Evolutionary conservation across 768 basidiomycete species (phyloP).

Genomic region (Saitozyma sp.): DNA sequence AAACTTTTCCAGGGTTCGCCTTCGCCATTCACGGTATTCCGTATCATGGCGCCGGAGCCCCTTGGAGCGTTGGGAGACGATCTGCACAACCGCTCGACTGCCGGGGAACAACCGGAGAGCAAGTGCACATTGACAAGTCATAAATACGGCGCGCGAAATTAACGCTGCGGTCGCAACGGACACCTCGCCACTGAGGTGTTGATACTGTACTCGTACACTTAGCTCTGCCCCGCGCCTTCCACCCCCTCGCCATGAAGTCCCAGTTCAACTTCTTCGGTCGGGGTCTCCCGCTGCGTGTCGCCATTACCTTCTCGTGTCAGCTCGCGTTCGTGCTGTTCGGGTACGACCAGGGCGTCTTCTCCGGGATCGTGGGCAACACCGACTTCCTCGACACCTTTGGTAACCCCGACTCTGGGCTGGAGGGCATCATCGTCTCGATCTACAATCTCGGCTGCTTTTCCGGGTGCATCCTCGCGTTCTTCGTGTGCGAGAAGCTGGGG

Average conservation of each 20-base stretch:
- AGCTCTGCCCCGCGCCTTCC: too few relatives aligned
- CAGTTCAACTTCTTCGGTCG: conserved; percentile 2
- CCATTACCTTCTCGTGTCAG: conserved; percentile 1
- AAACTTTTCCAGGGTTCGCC: too few relatives aligned
- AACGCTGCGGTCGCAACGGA: too few relatives aligned
- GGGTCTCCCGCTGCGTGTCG: background rate
- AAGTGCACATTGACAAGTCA: too few relatives aligned
- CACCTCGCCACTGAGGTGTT: too few relatives aligned
- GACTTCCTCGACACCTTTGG: conserved; percentile 5
- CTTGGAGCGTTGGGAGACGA: too few relatives aligned
- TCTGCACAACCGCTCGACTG: too few relatives aligned
- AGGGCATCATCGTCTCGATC: conserved; percentile 2
- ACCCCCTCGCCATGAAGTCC: background rate
- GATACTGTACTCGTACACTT: too few relatives aligned
- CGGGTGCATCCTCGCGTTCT: conserved; percentile 1
- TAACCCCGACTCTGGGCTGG: background rate
- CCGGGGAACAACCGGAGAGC: too few relatives aligned
- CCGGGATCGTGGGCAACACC: background rate
- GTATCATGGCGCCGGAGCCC: too few relatives aligned
- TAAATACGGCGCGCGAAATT: too few relatives aligned
- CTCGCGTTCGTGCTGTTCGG: conserved; percentile 3
- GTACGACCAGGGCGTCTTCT: conserved; percentile 1
- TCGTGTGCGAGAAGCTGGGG: background rate
- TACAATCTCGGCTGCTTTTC: conserved; percentile 2
- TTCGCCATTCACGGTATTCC: too few relatives aligned